These are phyloP conservation scores for Thoreauomyces humboldtii DNA, from an alignment of 192 early-diverging fungal species.

Conservation along the genomic window DNA sequence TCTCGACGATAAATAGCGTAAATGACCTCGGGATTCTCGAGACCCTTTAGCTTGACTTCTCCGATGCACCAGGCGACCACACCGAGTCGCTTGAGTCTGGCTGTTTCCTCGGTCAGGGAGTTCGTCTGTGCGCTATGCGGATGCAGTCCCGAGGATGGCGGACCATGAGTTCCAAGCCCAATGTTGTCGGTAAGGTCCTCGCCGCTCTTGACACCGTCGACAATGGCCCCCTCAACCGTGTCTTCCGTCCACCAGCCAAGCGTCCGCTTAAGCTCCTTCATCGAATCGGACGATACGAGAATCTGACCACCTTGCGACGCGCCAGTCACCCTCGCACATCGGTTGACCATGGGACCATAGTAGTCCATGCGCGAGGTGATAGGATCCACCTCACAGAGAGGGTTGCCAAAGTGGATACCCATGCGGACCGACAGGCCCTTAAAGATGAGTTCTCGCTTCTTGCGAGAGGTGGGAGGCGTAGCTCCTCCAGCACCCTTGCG, in stretches of 20 bases:
- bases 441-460: slow-evolving; percentile 58
- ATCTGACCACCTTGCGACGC: slow-evolving; percentile 90
- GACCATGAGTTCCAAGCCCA: not conserved
- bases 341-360: slow-evolving; percentile 92
- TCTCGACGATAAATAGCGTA: slow-evolving; percentile 45
- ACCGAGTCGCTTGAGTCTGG: slow-evolving; percentile 24
- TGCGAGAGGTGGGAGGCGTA: not conserved
- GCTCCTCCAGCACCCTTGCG: not conserved
- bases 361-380: slow-evolving; percentile 94
- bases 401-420: slow-evolving; percentile 88
- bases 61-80: slow-evolving; percentile 63
- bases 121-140: not conserved
- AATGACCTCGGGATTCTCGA: slow-evolving; percentile 84
- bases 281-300: slow-evolving; percentile 80
- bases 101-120: not conserved
- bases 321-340: slow-evolving; percentile 75
- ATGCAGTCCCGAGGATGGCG: not conserved
- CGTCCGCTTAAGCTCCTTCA: slow-evolving; percentile 50
- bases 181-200: slow-evolving; percentile 23
- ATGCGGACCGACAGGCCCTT: slow-evolving; percentile 87
- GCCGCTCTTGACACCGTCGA: slow-evolving; percentile 21
- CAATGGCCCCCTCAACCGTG: slow-evolving; percentile 2
- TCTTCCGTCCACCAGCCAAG: slow-evolving; percentile 21
- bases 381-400: slow-evolving; percentile 83
- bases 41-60: slow-evolving; percentile 80